Evolutionary conservation across 768 basidiomycete genomes (phyloP).

Genomic region (Macrolepiota dolichaula): DNA sequence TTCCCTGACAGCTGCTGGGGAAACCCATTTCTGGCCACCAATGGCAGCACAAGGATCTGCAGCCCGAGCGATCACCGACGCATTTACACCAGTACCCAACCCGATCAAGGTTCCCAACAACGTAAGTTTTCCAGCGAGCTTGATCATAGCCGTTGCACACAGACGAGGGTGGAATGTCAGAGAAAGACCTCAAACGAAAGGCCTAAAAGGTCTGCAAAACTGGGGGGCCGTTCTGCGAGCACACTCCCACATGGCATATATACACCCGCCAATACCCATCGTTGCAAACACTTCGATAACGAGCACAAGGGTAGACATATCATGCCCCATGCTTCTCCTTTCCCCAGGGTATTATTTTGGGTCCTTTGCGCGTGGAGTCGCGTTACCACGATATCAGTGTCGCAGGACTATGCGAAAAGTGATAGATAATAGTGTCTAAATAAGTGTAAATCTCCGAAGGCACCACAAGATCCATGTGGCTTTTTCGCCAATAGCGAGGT

Average conservation of each 20-base stretch:
- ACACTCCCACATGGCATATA: conserved; percentile 1
- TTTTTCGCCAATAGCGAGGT: not conserved
- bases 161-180: not conserved
- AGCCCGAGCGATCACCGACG: conserved; percentile 4
- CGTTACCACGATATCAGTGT: not conserved
- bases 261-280: not conserved
- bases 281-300: not conserved
- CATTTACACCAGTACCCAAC: not conserved
- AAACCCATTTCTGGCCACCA: conserved; percentile 54
- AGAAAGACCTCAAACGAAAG: not conserved
- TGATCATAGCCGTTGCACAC: not conserved
- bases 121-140: not conserved
- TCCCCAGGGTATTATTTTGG: not conserved
- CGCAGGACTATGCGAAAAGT: not conserved
- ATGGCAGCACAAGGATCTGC: conserved; percentile 52
- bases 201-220: not conserved
- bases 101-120: conserved; percentile 1
- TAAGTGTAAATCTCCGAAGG: not conserved
- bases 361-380: not conserved
- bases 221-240: not conserved
- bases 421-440: not conserved
- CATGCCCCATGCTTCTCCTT: not conserved
- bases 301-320: not conserved
- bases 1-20: conserved; percentile 48
- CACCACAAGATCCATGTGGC: not conserved